phyloP scores from a whole-genome alignment of 768 basidiomycete genomes.

The Collybia sordida region DNA sequence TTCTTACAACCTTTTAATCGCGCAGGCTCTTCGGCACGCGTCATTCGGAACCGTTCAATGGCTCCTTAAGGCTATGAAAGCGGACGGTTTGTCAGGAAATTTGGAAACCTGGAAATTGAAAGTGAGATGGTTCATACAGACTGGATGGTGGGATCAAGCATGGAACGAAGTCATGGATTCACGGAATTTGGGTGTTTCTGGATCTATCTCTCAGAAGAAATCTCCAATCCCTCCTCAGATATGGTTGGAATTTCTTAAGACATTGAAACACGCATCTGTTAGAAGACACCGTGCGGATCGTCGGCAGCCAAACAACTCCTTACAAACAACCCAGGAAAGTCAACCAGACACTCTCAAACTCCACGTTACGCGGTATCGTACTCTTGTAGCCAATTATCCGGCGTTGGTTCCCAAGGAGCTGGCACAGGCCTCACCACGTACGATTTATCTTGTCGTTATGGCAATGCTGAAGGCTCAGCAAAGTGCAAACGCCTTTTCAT shows the following conservation, averaged over 20 bases:
- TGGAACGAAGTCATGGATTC: conserved; percentile 40
- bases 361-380: conserved; percentile 27
- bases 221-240: conserved; percentile 17
- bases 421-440: conserved; percentile 36
- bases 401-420: conserved; percentile 30
- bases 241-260: conserved; percentile 47
- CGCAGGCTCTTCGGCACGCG: conserved; percentile 49
- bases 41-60: conserved; percentile 44
- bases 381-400: conserved; percentile 43
- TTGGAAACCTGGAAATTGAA: conserved; percentile 57
- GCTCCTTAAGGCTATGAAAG: conserved; percentile 49
- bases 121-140: conserved; percentile 55
- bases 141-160: conserved; percentile 57
- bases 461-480: conserved; percentile 44
- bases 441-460: conserved; percentile 44
- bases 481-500: conserved; percentile 35
- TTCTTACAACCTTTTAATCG: conserved; percentile 46
- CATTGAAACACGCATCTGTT: conserved; percentile 34
- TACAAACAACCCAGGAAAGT: neutral
- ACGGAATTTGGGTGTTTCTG: too few species aligned
- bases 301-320: neutral
- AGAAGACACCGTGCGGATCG: conserved; percentile 17
- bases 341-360: conserved; percentile 3
- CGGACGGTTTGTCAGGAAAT: conserved; percentile 39
- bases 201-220: conserved; percentile 4